Percentiles rank a stretch among this genome's conserved stretches.
Evolutionary conservation across 2,329 filamentous ascomycete species (phyloP).

Genomic region (Cadophora malorum): DNA sequence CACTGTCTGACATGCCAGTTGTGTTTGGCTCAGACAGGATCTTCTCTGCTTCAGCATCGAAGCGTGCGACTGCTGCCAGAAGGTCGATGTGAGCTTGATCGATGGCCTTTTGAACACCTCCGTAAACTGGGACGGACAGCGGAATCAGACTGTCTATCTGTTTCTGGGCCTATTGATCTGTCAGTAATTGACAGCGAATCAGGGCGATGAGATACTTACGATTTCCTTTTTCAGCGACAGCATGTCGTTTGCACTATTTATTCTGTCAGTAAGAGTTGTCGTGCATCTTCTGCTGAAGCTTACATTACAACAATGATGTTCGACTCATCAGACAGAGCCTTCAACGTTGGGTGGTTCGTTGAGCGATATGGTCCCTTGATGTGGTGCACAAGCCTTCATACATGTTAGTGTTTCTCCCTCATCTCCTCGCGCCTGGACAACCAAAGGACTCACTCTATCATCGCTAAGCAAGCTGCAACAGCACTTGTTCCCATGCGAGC

Average conservation of each 20-base stretch:
- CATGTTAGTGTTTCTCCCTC: slow-evolving; percentile 1
- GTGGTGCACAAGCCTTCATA: slow-evolving; percentile 12
- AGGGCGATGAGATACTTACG: slow-evolving; percentile 3
- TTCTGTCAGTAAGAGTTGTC: background rate
- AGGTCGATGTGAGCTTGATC: slow-evolving; percentile 24
- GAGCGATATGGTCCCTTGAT: slow-evolving; percentile 27
- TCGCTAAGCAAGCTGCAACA: slow-evolving; percentile 33
- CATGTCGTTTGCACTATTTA: slow-evolving; percentile 36
- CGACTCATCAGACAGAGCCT: slow-evolving; percentile 35
- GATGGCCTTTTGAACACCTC: slow-evolving; percentile 23
- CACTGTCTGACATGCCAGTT: slow-evolving; percentile 21
- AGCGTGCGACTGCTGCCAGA: slow-evolving; percentile 18
- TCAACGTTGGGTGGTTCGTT: slow-evolving; percentile 30
- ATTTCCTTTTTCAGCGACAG: slow-evolving; percentile 38
- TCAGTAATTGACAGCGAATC: background rate
- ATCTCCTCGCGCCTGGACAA: too few relatives aligned
- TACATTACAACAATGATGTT: slow-evolving; percentile 38
- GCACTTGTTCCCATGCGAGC: slow-evolving; percentile 40
- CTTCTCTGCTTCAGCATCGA: slow-evolving; percentile 22
- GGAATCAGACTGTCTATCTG: slow-evolving; percentile 29
- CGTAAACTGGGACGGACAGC: slow-evolving; percentile 13
- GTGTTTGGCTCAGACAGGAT: slow-evolving; percentile 15
- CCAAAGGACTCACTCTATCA: slow-evolving; percentile 34
- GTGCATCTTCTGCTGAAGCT: background rate
- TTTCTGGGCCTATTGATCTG: slow-evolving; percentile 7